phyloP scores from a whole-genome alignment of 371 early-diverging fungal species.

The Gilbertella persicaria region DNA sequence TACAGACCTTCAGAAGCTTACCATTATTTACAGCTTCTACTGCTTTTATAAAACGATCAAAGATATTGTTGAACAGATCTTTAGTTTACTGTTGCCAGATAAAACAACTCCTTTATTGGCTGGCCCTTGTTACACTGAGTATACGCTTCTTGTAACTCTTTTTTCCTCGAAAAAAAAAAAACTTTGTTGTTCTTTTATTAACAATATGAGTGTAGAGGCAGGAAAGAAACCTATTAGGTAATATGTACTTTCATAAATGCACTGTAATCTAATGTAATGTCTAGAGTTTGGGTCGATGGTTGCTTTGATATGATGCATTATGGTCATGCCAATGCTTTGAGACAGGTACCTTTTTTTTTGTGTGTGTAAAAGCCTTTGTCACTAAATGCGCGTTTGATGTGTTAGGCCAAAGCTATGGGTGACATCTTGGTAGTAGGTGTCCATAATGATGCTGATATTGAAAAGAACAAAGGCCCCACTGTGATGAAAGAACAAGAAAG shows the following conservation, averaged over 20 bases:
- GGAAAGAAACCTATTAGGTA: constrained; percentile 30
- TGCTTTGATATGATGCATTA: constrained; percentile 97
- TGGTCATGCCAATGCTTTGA: constrained; percentile 95
- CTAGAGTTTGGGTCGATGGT: constrained; percentile 89
- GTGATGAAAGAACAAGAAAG: constrained; percentile 96
- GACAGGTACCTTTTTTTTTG: no score
- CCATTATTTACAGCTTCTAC: no score
- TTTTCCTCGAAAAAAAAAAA: no score
- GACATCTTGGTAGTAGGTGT: constrained; percentile 95
- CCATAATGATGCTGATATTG: constrained; percentile 93
- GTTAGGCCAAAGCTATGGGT: constrained; percentile 84
- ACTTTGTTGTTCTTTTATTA: not conserved
- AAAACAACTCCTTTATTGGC: no score
- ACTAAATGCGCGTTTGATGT: no score
- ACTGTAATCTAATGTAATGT: not conserved
- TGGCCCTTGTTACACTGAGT: no score
- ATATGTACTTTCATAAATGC: not conserved
- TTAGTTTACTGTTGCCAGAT: no score
- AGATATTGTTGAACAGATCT: no score
- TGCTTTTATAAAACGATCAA: no score
- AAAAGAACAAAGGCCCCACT: constrained; percentile 93
- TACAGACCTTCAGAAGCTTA: no score
- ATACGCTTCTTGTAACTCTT: no score
- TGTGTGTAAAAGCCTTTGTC: no score
- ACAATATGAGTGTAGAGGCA: constrained; percentile 3